These are phyloP conservation scores for Bolboschoenoplectus hybrid DNA, from an alignment of 202 grass and related monocot species.

Conservation along the genomic window DNA sequence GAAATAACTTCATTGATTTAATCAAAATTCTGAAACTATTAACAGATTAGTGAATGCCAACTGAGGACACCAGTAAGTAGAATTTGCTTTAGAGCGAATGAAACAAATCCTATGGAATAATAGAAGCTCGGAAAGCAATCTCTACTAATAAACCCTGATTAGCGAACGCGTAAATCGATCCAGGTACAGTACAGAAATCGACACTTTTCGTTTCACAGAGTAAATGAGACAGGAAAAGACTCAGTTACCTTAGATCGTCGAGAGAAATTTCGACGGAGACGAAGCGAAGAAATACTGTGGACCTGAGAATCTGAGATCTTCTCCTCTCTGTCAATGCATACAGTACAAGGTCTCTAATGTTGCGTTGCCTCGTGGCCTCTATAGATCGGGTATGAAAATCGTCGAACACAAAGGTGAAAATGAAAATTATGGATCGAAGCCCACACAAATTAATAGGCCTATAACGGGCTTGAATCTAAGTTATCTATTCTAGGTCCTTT, in stretches of 20 bases:
- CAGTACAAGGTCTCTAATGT: not conserved
- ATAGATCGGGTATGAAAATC: not conserved
- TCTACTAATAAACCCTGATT: not conserved
- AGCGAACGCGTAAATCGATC: not conserved
- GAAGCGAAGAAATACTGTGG: not conserved
- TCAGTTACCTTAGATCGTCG: slow-evolving; percentile 16
- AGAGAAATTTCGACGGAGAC: not conserved
- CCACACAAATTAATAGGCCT: not conserved
- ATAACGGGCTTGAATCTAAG: not conserved
- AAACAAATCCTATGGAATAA: not conserved
- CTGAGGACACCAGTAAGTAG: not conserved
- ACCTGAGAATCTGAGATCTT: not conserved
- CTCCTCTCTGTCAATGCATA: not conserved
- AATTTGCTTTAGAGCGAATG: not conserved
- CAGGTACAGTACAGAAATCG: not conserved
- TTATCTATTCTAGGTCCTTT: not conserved
- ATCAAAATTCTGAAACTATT: not conserved
- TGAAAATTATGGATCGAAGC: too few relatives aligned
- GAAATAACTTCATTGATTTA: not conserved
- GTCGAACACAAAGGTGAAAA: too few relatives aligned
- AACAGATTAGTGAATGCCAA: not conserved
- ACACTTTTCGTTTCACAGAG: not conserved
- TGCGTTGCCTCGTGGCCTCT: not conserved
- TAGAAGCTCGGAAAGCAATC: not conserved
- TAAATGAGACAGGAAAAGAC: not conserved